phyloP scores from a whole-genome alignment of 495 filamentous ascomycete genomes.

The Podospora didyma region DNA sequence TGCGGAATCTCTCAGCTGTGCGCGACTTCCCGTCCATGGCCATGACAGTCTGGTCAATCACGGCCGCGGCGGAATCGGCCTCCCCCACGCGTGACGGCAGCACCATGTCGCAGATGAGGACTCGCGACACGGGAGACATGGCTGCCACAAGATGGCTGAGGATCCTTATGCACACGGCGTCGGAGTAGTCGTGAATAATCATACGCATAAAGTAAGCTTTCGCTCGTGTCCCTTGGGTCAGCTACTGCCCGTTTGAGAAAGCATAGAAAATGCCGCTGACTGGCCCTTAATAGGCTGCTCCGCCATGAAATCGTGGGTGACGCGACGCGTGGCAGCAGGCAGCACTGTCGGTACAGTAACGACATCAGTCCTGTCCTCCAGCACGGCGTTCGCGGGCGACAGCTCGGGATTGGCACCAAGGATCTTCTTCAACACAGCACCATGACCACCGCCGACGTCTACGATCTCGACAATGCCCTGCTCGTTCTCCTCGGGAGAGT shows the following conservation, averaged over 20 bases:
- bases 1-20: slow-evolving; percentile 19
- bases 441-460: slow-evolving; percentile 18
- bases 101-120: slow-evolving; percentile 30
- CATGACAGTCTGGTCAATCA: slow-evolving; percentile 28
- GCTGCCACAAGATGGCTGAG: slow-evolving; percentile 13
- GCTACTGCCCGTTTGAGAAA: neutral
- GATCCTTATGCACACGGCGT: slow-evolving; percentile 14
- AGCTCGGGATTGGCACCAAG: slow-evolving; percentile 10
- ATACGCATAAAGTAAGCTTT: slow-evolving; percentile 24
- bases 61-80: slow-evolving; percentile 17
- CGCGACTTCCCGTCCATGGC: slow-evolving; percentile 30
- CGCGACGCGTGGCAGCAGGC: neutral
- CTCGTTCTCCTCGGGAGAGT: slow-evolving; percentile 6
- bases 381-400: slow-evolving; percentile 5
- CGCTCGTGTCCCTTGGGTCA: slow-evolving; percentile 10
- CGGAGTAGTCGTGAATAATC: slow-evolving; percentile 23
- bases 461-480: slow-evolving; percentile 15
- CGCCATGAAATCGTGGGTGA: slow-evolving; percentile 20
- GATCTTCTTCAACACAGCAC: slow-evolving; percentile 19
- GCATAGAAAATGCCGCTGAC: neutral
- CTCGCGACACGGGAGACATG: slow-evolving; percentile 19
- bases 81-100: slow-evolving; percentile 20
- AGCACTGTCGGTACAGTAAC: slow-evolving; percentile 14
- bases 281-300: slow-evolving; percentile 18
- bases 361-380: slow-evolving; percentile 17